These are phyloP conservation scores for Glonium stellatum DNA, from an alignment of 495 filamentous ascomycete species.

Conservation along the genomic window DNA sequence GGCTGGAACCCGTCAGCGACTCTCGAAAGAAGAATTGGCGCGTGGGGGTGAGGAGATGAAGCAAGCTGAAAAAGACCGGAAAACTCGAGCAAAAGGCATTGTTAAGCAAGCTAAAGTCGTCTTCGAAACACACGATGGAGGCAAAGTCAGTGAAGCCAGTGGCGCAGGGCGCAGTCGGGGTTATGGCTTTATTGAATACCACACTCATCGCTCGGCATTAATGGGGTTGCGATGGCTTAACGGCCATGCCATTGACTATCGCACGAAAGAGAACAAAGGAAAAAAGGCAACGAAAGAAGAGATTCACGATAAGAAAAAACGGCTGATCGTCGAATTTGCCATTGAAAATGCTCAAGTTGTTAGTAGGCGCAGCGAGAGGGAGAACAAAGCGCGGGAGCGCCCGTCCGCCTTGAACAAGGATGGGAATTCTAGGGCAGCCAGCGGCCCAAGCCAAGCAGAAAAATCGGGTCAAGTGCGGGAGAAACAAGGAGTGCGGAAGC, in stretches of 20 bases:
- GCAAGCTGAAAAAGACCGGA: constrained; percentile 67
- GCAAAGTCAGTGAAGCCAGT: constrained; percentile 65
- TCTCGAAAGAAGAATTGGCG: constrained; percentile 79
- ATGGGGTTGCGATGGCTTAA: constrained; percentile 96
- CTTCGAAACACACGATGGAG: constrained; percentile 76
- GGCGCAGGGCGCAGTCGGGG: constrained; percentile 78
- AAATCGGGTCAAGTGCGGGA: neutral
- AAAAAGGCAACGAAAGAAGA: constrained; percentile 38
- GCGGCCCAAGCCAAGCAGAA: neutral
- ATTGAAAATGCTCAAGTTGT: constrained; percentile 98
- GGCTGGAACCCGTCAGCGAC: constrained; percentile 55
- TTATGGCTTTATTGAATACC: constrained; percentile 98
- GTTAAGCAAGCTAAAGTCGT: constrained; percentile 94
- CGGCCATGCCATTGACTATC: constrained; percentile 58
- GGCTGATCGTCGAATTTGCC: constrained; percentile 92
- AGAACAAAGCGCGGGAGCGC: constrained; percentile 45
- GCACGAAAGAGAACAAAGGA: constrained; percentile 27
- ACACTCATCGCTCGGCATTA: constrained; percentile 82
- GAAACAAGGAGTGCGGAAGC: neutral
- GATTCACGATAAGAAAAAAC: constrained; percentile 56
- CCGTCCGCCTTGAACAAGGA: neutral
- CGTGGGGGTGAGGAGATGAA: constrained; percentile 74
- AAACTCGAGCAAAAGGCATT: constrained; percentile 78
- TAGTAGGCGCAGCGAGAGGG: constrained; percentile 61
- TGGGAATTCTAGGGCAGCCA: neutral